A percentile compares a stretch with the other conserved stretches of the same genome.
These are phyloP conservation scores for Cadophora gregata DNA, from an alignment of 2,329 filamentous ascomycete genomes.

Conservation along the genomic window DNA sequence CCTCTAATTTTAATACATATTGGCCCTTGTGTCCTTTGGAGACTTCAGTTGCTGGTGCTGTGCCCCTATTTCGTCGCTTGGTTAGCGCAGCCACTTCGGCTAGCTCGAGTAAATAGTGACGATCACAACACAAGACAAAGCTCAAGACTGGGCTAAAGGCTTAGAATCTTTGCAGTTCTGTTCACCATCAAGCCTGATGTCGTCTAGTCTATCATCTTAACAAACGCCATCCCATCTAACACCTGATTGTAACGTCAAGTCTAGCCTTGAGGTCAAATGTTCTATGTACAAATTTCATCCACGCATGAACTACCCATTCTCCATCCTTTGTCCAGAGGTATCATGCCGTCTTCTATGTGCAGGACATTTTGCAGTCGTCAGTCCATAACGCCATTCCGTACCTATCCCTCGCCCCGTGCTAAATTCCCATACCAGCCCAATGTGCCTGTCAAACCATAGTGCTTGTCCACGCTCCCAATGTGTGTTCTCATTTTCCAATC, in stretches of 20 bases:
- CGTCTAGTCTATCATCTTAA: slow-evolving; percentile 10
- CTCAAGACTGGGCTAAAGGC: neutral
- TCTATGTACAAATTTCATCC: slow-evolving; percentile 4
- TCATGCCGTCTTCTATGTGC: neutral
- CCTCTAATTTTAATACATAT: no score
- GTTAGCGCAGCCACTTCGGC: slow-evolving; percentile 8
- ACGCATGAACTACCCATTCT: neutral
- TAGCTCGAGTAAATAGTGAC: neutral
- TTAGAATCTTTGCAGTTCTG: neutral
- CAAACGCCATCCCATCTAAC: neutral
- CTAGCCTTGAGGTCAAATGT: slow-evolving; percentile 1
- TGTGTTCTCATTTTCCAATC: slow-evolving; percentile 25
- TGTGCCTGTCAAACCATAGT: no score
- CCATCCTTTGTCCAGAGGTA: slow-evolving; percentile 4
- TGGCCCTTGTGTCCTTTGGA: no score
- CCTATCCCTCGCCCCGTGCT: neutral
- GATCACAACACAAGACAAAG: slow-evolving; percentile 13
- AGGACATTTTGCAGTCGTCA: neutral
- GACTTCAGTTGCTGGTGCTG: no score
- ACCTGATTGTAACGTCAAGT: neutral
- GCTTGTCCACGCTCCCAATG: neutral
- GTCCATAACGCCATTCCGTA: neutral
- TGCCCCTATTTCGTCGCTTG: neutral
- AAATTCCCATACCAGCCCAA: no score
- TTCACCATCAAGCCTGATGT: neutral